phyloP scores from a whole-genome alignment of 768 basidiomycete species.

The Hydnomerulius pinastri region DNA sequence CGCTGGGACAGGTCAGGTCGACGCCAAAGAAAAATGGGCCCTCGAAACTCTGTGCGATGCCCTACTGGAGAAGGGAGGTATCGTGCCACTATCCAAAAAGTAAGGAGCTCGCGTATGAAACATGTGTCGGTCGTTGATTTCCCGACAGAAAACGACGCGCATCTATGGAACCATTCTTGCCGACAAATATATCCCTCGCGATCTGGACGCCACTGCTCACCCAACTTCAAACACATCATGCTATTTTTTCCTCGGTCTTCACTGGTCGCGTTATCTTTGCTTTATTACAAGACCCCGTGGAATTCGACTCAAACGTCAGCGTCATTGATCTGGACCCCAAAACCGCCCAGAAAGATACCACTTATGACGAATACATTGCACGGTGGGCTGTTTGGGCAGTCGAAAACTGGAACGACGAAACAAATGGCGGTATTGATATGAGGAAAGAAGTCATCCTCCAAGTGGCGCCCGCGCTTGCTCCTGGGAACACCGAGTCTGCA shows the following conservation, averaged over 20 bases:
- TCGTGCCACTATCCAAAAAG: constrained; percentile 88
- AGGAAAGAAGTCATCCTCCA: constrained; percentile 46
- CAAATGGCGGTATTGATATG: constrained; percentile 40
- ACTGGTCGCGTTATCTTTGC: constrained; percentile 44
- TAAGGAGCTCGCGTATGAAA: constrained; percentile 34
- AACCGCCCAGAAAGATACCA: constrained; percentile 34
- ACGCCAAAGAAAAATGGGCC: constrained; percentile 64
- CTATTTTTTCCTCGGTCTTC: constrained; percentile 53
- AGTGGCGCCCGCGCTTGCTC: constrained; percentile 52
- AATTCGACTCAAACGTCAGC: constrained; percentile 13
- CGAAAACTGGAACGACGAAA: constrained; percentile 38
- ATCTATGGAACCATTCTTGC: constrained; percentile 44
- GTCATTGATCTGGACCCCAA: constrained; percentile 19
- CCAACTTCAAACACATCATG: constrained; percentile 58
- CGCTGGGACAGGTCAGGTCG: constrained; percentile 38
- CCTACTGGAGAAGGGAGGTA: constrained; percentile 66
- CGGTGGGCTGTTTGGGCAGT: constrained; percentile 71
- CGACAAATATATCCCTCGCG: constrained; percentile 51
- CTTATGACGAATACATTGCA: constrained; percentile 61
- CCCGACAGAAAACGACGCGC: constrained; percentile 55
- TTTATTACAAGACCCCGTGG: constrained; percentile 26
- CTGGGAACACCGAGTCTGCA: constrained; percentile 26
- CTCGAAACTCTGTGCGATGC: constrained; percentile 66
- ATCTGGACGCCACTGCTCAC: constrained; percentile 69
- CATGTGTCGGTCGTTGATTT: constrained; percentile 2